Evolutionary conservation across 805 yeast species (phyloP).

Genomic region (Kodamaea kaohsiungensis): DNA sequence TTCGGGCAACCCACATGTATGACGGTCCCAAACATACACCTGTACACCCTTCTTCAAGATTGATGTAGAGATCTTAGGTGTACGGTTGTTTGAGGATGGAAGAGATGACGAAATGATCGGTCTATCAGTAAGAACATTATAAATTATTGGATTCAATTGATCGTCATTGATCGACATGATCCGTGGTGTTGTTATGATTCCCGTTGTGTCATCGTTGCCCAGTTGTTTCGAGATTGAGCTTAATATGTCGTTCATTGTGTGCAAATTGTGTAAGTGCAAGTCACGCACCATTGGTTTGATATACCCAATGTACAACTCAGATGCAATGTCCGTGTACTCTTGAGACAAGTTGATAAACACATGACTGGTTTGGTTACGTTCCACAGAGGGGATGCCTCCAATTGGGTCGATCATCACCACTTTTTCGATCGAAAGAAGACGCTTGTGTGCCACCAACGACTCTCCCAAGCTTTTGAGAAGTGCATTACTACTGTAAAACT

Average conservation of each 20-base stretch:
- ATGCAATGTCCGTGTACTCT: conserved; percentile 65
- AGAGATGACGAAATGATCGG: conserved; percentile 88
- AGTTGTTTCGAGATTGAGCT: conserved; percentile 45
- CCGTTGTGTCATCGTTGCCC: conserved; percentile 56
- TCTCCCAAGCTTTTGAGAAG: conserved; percentile 28
- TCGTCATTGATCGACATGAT: conserved; percentile 60
- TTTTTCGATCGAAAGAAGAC: conserved; percentile 66
- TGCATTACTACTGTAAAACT: conserved; percentile 22
- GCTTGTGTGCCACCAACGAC: conserved; percentile 23
- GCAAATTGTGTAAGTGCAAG: conserved; percentile 64
- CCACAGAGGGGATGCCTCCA: conserved; percentile 92
- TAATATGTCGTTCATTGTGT: conserved; percentile 62
- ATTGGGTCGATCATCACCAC: conserved; percentile 72
- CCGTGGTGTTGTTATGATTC: conserved; percentile 81
- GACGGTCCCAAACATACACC: conserved; percentile 43
- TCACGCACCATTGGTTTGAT: conserved; percentile 46
- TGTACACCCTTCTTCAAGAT: conserved; percentile 75
- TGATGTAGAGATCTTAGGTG: conserved; percentile 71
- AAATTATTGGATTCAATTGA: conserved; percentile 79
- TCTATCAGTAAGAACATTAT: conserved; percentile 88
- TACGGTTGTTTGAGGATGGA: conserved; percentile 60
- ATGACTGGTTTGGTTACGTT: conserved; percentile 79
- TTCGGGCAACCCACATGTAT: conserved; percentile 29
- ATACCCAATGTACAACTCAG: conserved; percentile 65
- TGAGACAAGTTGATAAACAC: conserved; percentile 84